phyloP scores from a whole-genome alignment of 768 basidiomycete species.

The Trametes cubensis region DNA sequence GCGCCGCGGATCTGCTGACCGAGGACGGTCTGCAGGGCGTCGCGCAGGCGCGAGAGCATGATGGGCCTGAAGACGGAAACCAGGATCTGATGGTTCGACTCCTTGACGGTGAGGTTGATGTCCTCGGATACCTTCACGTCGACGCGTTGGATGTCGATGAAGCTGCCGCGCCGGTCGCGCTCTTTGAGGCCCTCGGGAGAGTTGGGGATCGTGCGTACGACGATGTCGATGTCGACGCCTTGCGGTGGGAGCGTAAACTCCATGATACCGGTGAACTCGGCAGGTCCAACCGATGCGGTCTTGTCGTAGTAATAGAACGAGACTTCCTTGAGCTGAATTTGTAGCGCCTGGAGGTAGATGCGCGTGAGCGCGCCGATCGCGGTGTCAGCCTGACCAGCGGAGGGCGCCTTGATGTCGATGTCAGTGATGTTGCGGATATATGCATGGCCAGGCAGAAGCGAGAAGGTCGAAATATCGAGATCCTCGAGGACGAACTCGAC shows the following conservation, averaged over 20 bases:
- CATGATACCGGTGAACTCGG: slow-evolving; percentile 63
- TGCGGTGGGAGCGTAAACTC: slow-evolving; percentile 64
- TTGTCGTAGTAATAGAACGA: slow-evolving; percentile 79
- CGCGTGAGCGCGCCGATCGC: slow-evolving; percentile 67
- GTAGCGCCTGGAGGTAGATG: slow-evolving; percentile 64
- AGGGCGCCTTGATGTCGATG: slow-evolving; percentile 52
- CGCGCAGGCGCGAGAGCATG: slow-evolving; percentile 55
- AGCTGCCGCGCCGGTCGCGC: slow-evolving; percentile 50
- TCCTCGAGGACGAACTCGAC: slow-evolving; percentile 78
- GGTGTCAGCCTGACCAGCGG: slow-evolving; percentile 43
- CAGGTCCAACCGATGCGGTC: slow-evolving; percentile 51
- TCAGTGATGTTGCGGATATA: slow-evolving; percentile 75
- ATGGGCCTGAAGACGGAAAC: slow-evolving; percentile 66
- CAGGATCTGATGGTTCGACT: slow-evolving; percentile 67
- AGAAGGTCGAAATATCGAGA: slow-evolving; percentile 67
- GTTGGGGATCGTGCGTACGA: slow-evolving; percentile 63
- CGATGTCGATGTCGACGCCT: slow-evolving; percentile 70
- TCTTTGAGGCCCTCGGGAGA: slow-evolving; percentile 45
- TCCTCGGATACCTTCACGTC: slow-evolving; percentile 59
- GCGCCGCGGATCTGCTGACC: slow-evolving; percentile 54
- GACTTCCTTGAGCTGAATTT: slow-evolving; percentile 62
- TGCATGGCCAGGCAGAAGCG: slow-evolving; percentile 67
- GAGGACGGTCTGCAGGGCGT: slow-evolving; percentile 62
- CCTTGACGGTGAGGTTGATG: slow-evolving; percentile 53
- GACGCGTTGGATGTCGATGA: slow-evolving; percentile 60